A percentile compares a stretch with the other conserved stretches of the same genome.
These are phyloP conservation scores for Citrullus colocynthis DNA, from an alignment of 306 rosid species.

Conservation along the genomic window DNA sequence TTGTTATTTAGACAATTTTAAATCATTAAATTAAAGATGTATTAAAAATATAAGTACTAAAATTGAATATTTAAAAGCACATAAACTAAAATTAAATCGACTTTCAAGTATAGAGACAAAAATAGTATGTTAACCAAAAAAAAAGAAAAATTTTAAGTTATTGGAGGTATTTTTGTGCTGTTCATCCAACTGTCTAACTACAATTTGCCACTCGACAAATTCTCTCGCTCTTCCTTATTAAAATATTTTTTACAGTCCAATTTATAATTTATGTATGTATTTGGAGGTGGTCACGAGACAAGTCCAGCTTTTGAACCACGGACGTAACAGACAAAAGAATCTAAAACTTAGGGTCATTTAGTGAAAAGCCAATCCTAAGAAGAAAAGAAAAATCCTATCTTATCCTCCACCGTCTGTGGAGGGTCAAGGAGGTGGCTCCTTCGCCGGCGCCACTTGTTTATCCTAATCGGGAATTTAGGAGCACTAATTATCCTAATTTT, in stretches of 20 bases:
- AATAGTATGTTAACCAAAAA: too few relatives aligned
- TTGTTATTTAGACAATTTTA: too few relatives aligned
- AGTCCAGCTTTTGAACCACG: not conserved
- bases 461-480: not conserved
- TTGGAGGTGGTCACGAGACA: not conserved
- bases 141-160: too few relatives aligned
- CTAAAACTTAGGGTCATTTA: not conserved
- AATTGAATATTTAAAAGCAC: too few relatives aligned
- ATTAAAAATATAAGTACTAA: too few relatives aligned
- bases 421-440: not conserved
- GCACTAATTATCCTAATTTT: not conserved
- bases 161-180: too few relatives aligned
- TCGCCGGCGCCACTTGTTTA: not conserved
- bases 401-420: not conserved
- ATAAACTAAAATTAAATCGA: too few relatives aligned
- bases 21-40: too few relatives aligned
- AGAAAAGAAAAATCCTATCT: not conserved
- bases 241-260: not conserved
- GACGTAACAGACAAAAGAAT: constrained; percentile 3
- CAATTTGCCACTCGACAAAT: too few relatives aligned
- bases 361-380: not conserved
- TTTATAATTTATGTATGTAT: not conserved
- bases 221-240: too few relatives aligned
- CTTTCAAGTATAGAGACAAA: too few relatives aligned
- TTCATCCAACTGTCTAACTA: too few relatives aligned